Percentiles rank a stretch among this genome's conserved stretches.
Conservation (phyloP, 441 rosid genomes). For the Syzygium syzygioides region DNA sequence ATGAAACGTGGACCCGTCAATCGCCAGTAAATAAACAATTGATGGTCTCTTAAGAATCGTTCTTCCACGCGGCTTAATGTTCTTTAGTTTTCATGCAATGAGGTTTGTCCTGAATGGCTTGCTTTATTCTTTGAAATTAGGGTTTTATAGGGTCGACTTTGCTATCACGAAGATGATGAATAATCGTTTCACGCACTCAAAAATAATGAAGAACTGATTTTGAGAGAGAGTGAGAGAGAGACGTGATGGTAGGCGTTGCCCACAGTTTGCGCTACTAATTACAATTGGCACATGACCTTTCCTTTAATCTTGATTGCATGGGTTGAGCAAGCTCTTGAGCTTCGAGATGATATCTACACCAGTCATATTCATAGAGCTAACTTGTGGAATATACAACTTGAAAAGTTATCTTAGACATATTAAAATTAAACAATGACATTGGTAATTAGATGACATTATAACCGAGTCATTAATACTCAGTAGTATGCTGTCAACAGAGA, state of each 20-base stretch:
- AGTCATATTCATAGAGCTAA: not conserved
- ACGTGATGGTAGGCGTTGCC: conserved; percentile 19
- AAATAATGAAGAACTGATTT: not conserved
- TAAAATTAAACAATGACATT: not conserved
- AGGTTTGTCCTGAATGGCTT: not conserved
- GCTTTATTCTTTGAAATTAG: not conserved
- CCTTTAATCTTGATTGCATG: not conserved
- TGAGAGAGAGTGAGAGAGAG: not conserved
- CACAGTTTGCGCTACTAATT: not conserved
- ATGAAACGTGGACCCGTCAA: not conserved
- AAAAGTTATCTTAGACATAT: not conserved
- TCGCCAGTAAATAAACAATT: not conserved
- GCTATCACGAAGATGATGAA: not conserved
- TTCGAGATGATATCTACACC: not conserved
- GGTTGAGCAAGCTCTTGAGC: not conserved
- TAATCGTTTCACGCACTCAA: not conserved
- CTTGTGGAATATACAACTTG: not conserved
- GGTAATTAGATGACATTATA: too few species aligned
- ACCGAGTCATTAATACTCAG: too few species aligned
- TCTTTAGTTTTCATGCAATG: not conserved
- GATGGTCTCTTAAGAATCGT: not conserved
- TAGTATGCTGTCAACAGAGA: too few species aligned
- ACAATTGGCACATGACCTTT: not conserved
- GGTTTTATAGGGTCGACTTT: not conserved
- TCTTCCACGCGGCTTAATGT: not conserved